phyloP scores from a whole-genome alignment of 2,329 filamentous ascomycete species.

The Aspergillus quadrilineatus region DNA sequence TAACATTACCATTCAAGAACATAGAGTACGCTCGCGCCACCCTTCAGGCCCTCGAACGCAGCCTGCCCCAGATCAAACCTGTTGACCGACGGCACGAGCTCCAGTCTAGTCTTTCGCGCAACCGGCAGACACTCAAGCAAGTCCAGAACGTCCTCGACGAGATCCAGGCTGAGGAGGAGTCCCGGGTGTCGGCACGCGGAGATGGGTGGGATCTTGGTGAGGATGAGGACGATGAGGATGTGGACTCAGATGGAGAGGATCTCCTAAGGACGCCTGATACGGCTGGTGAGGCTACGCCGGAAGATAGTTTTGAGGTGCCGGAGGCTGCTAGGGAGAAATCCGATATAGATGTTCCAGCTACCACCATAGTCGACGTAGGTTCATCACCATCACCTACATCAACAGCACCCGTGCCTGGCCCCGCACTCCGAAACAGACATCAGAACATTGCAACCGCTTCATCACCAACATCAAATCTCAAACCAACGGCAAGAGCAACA shows the following conservation, averaged over 20 bases:
- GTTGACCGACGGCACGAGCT: conserved; percentile 40
- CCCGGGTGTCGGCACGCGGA: background rate
- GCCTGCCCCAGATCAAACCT: conserved; percentile 40
- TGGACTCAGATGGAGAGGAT: conserved; percentile 20
- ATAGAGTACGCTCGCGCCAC: conserved; percentile 46
- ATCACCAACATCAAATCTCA: conserved; percentile 4
- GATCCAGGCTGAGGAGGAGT: conserved; percentile 28
- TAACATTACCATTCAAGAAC: conserved; percentile 32
- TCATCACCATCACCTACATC: conserved; percentile 9
- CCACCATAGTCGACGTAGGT: background rate
- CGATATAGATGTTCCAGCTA: background rate
- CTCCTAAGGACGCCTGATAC: conserved; percentile 26
- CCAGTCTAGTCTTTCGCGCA: conserved; percentile 41
- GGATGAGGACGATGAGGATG: conserved; percentile 17
- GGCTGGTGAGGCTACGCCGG: conserved; percentile 11
- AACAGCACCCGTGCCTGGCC: conserved; percentile 7
- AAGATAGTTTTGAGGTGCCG: background rate
- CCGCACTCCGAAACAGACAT: conserved; percentile 29
- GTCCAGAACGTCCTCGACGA: conserved; percentile 36
- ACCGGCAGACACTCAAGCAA: conserved; percentile 35
- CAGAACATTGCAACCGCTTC: conserved; percentile 14
- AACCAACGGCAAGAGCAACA: conserved; percentile 7
- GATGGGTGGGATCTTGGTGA: background rate
- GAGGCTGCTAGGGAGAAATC: background rate
- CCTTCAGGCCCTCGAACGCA: conserved; percentile 43